Conservation (phyloP, 2,329 filamentous ascomycete genomes). For the Penicillium thymicola region DNA sequence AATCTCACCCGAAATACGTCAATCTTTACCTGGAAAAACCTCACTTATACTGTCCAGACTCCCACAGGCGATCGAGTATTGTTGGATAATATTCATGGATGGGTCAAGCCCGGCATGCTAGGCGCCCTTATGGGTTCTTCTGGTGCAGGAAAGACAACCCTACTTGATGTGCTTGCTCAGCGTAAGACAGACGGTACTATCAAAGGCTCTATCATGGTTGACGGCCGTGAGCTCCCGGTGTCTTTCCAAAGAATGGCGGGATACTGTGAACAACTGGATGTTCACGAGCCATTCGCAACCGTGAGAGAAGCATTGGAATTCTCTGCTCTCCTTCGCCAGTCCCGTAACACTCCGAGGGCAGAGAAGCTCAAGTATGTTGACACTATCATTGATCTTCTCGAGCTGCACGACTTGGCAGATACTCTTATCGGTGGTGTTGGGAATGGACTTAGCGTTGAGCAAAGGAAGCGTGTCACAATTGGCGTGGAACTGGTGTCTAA, state of each 20-base stretch:
- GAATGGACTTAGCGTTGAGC: conserved; percentile 55
- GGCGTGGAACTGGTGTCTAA: conserved; percentile 67
- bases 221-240: conserved; percentile 55
- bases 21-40: conserved; percentile 69
- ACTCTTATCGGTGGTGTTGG: conserved; percentile 51
- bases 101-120: conserved; percentile 71
- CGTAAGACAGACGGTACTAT: conserved; percentile 62
- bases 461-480: conserved; percentile 66
- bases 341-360: conserved; percentile 45
- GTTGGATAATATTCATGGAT: conserved; percentile 67
- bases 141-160: conserved; percentile 71
- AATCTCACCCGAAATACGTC: conserved; percentile 59
- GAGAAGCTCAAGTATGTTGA: conserved; percentile 64
- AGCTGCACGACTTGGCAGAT: conserved; percentile 60
- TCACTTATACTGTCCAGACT: conserved; percentile 66
- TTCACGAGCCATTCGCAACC: conserved; percentile 63
- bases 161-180: conserved; percentile 70
- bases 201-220: conserved; percentile 61
- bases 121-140: conserved; percentile 73
- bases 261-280: conserved; percentile 65
- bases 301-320: conserved; percentile 64
- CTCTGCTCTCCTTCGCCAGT: conserved; percentile 61
- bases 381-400: conserved; percentile 59
- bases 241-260: conserved; percentile 64
- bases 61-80: conserved; percentile 52